Evolutionary conservation across 805 yeast genomes (phyloP).

Genomic region (Kodamaea lidongshanica): DNA sequence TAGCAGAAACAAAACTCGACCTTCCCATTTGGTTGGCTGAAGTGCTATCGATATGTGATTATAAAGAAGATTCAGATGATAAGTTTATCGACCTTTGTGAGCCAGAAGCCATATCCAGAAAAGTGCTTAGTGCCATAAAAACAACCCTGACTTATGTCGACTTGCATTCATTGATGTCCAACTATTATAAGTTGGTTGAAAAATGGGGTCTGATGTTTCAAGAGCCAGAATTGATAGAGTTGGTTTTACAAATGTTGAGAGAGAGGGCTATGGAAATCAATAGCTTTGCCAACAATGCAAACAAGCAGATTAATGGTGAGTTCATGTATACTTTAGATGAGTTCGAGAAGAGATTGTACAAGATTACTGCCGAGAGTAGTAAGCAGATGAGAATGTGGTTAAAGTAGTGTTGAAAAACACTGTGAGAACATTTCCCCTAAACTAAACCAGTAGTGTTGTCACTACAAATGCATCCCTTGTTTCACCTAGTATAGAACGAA

Average conservation of each 20-base stretch:
- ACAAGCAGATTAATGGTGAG: constrained; percentile 41
- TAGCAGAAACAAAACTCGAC: constrained; percentile 59
- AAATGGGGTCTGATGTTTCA: constrained; percentile 73
- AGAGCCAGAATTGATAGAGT: constrained; percentile 55
- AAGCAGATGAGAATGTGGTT: constrained; percentile 35
- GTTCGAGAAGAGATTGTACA: constrained; percentile 60
- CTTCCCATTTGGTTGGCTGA: constrained; percentile 89
- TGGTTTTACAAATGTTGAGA: constrained; percentile 47
- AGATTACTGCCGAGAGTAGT: constrained; percentile 45
- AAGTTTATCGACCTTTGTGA: constrained; percentile 62
- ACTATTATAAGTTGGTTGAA: constrained; percentile 64
- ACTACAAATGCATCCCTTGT: too few relatives aligned
- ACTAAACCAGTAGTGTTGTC: too few relatives aligned
- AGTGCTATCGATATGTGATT: constrained; percentile 49
- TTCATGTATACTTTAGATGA: constrained; percentile 69
- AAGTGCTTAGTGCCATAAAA: constrained; percentile 76
- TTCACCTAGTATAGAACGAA: too few relatives aligned
- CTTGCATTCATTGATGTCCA: constrained; percentile 55
- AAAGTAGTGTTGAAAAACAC: constrained; percentile 13
- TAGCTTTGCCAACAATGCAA: constrained; percentile 56
- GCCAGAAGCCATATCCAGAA: constrained; percentile 62
- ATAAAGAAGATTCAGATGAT: constrained; percentile 29
- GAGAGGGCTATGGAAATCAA: constrained; percentile 66
- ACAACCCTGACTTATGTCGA: constrained; percentile 65
- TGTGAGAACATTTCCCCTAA: too few relatives aligned